Base-by-base conservation (phyloP, 2,329 filamentous ascomycete species). In the Dendrostoma leiphaemia region DNA sequence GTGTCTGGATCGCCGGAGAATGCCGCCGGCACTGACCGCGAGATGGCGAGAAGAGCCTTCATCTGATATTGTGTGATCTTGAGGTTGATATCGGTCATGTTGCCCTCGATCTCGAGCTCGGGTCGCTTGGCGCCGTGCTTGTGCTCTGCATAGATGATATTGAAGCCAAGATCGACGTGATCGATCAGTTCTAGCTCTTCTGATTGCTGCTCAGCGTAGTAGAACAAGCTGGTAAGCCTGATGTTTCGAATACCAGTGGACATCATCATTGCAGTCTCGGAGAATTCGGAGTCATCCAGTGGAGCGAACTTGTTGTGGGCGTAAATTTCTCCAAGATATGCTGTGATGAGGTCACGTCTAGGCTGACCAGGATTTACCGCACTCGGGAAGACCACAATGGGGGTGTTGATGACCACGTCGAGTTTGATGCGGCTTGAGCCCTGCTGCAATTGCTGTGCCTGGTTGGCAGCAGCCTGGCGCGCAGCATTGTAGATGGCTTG, bases 401-500 rank as follows among this genome's bases (percentile, higher is more conserved):
- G 94, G 0, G 94, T 99, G 67, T 91, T 96, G 65, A 99, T 83
- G 19, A 95, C 80, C 19, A 99, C 83, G 65, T 99, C 94, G 54
- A 97, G 97, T 67, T 95, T 92, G 75, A 97, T 90, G 60, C 90
- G 91, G 65, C 86, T 90, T 0, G 90, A 89, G 65, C 86, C 92
- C 65, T 97, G 88, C 65, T 97, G 94, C 6, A 99, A 83, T 65
- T 97, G 92, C 55, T 84, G 96, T 9, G 94, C 95, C 69, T 97
- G 92, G 58, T 90, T 93, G 35, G 94, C 90, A 3, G 95, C 94
- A 35, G 93, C 95, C 71, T 96, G 91, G 31, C 95, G 85, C 12
- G 95, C 94, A 38, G 94, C 93, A 66, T 99, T 99, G 77, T 96
- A 99, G 50, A 99, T 89, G 21, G 94, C 93, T 71, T 99, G 94